Evolutionary conservation across 306 rosid genomes (phyloP).

Genomic region (Rosa rugosa): DNA sequence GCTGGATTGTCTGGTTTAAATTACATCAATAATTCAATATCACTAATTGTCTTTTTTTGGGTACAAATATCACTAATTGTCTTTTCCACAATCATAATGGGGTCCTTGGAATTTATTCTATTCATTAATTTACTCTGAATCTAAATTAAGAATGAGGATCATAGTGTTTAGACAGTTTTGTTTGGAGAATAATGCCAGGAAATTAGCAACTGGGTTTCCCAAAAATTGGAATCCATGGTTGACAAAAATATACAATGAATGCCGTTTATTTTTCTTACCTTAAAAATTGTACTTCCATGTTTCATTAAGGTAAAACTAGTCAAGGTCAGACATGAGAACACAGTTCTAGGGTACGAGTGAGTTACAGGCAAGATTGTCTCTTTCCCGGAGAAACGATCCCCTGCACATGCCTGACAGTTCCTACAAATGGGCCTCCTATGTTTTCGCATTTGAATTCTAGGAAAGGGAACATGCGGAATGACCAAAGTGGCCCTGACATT

Average conservation of each 20-base stretch:
- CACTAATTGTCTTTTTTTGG: conserved; percentile 16
- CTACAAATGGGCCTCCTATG: conserved; percentile 29
- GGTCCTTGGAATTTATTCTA: conserved; percentile 12
- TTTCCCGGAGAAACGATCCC: conserved; percentile 5
- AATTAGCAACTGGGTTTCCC: background rate
- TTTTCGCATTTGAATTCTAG: conserved; percentile 22
- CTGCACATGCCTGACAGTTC: conserved; percentile 14
- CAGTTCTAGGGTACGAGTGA: background rate
- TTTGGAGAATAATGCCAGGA: background rate
- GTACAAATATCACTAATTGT: conserved; percentile 14
- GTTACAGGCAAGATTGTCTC: background rate
- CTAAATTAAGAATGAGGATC: background rate
- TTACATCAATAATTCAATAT: conserved; percentile 13
- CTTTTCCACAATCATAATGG: background rate
- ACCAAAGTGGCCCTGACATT: conserved; percentile 20
- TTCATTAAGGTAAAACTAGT: background rate
- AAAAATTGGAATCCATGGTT: background rate
- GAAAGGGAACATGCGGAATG: background rate
- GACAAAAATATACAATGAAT: background rate
- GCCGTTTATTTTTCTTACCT: background rate
- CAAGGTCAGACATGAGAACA: background rate
- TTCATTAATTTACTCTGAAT: background rate
- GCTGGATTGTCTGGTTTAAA: background rate
- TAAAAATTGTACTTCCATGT: background rate
- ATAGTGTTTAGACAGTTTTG: background rate